These are phyloP conservation scores for Omphalotus guepiniiformis DNA, from an alignment of 768 basidiomycete genomes.

Conservation along the genomic window DNA sequence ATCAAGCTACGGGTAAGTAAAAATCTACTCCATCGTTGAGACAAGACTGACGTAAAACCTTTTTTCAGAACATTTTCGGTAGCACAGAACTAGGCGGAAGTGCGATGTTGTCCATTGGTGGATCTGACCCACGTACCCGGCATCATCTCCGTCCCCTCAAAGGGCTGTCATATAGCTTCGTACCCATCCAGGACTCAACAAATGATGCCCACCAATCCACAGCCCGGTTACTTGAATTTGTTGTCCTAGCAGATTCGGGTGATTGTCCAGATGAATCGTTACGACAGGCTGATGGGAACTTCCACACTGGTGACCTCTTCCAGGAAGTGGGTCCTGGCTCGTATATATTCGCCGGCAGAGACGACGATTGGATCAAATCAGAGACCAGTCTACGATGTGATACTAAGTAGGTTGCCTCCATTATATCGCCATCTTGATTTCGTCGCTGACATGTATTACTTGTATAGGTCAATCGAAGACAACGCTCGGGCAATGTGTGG, in stretches of 20 bases:
- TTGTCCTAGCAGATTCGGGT: conserved; percentile 60
- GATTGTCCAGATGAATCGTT: conserved; percentile 66
- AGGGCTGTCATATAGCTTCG: conserved; percentile 63
- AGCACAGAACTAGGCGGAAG: conserved; percentile 72
- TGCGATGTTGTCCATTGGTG: conserved; percentile 60
- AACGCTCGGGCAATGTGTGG: conserved; percentile 64
- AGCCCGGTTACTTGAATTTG: conserved; percentile 57
- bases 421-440: too few species aligned
- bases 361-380: conserved; percentile 86
- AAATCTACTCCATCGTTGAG: too few species aligned
- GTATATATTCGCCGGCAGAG: conserved; percentile 66
- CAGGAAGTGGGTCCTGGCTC: conserved; percentile 52
- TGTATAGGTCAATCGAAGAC: conserved; percentile 68
- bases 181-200: conserved; percentile 44
- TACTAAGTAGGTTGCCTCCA: conserved; percentile 45
- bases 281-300: conserved; percentile 60
- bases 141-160: conserved; percentile 57
- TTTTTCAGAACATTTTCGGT: conserved; percentile 67
- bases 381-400: conserved; percentile 77
- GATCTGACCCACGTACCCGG: conserved; percentile 43
- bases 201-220: conserved; percentile 51
- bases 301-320: conserved; percentile 83
- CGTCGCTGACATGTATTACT: conserved; percentile 12
- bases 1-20: conserved; percentile 57
- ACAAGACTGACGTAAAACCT: conserved; percentile 11